A percentile compares a stretch with the other conserved stretches of the same genome.
Conservation (phyloP, 305 asterid species). For the Lippia alba region DNA sequence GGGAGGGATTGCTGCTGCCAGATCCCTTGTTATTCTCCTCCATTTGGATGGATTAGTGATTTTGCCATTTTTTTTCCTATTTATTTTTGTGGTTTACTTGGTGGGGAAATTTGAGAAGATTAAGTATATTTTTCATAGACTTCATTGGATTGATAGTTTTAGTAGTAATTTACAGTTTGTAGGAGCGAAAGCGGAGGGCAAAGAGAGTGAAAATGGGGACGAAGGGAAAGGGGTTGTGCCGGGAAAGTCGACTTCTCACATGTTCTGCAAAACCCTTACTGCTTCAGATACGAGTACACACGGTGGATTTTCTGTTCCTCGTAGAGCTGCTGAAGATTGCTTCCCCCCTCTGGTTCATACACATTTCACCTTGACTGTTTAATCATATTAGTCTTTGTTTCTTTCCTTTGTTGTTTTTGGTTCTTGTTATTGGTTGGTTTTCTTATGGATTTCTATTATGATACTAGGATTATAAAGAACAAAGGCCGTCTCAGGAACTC, state of each 20-base stretch:
- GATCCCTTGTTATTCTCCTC: no score
- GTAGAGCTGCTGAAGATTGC: constrained; percentile 99
- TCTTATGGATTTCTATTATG: constrained; percentile 16
- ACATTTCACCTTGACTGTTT: constrained; percentile 8
- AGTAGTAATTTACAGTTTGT: constrained; percentile 44
- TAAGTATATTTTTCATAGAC: neutral
- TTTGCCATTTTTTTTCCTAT: no score
- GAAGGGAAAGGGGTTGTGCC: constrained; percentile 61
- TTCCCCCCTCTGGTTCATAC: constrained; percentile 89
- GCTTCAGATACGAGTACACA: constrained; percentile 99
- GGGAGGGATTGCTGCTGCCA: no score
- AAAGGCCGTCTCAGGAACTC: constrained; percentile 97
- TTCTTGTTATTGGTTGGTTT: constrained; percentile 14
- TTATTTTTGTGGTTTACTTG: constrained; percentile 9
- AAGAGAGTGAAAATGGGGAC: constrained; percentile 50
- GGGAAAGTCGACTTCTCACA: constrained; percentile 80
- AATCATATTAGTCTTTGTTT: no score
- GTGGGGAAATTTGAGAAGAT: constrained; percentile 17
- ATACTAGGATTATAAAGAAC: constrained; percentile 87
- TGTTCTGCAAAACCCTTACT: constrained; percentile 98
- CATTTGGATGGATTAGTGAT: neutral
- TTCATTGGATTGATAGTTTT: constrained; percentile 9
- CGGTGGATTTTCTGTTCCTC: constrained; percentile 99
- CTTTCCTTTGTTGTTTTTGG: neutral
- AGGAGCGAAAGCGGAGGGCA: constrained; percentile 56